Conservation (phyloP, 176 grass and related monocot species). For the Oryza meridionalis region DNA sequence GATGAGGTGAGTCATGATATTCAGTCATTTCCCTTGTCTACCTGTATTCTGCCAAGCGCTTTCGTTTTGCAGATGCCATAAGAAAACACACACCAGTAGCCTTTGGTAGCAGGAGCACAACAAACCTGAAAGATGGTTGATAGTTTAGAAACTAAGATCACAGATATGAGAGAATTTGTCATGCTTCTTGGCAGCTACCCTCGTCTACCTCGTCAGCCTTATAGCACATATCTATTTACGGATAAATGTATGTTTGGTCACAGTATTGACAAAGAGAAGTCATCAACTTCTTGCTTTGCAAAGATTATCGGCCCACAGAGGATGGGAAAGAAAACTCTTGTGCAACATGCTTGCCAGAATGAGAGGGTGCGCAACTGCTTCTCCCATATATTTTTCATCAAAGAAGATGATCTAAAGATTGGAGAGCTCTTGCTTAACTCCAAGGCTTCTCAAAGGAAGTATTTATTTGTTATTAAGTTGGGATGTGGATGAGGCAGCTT, state of each 20-base stretch:
- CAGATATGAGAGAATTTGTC: conserved; percentile 40
- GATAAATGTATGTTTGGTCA: conserved; percentile 48
- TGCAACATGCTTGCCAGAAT: conserved; percentile 52
- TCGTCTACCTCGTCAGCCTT: conserved; percentile 28
- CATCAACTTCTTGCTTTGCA: conserved; percentile 39
- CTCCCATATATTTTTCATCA: neutral
- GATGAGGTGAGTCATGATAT: conserved; percentile 22
- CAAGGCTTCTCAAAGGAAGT: conserved; percentile 14
- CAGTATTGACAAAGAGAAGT: conserved; percentile 36
- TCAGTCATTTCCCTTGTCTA: neutral
- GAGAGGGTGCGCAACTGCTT: conserved; percentile 38
- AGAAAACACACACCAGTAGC: neutral
- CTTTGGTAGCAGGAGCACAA: neutral
- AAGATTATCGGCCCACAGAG: conserved; percentile 33
- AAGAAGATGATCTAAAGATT: conserved; percentile 17
- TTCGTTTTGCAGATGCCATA: conserved; percentile 19
- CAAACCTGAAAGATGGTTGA: conserved; percentile 19
- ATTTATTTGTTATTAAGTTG: conserved; percentile 38
- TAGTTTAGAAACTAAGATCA: conserved; percentile 25
- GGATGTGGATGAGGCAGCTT: conserved; percentile 32
- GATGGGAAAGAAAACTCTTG: conserved; percentile 54
- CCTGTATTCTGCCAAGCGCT: neutral
- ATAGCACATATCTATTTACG: conserved; percentile 26
- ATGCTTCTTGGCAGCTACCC: conserved; percentile 37
- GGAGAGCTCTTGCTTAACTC: neutral